Conservation (phyloP, 495 filamentous ascomycete species). For the Tuber brumale region DNA sequence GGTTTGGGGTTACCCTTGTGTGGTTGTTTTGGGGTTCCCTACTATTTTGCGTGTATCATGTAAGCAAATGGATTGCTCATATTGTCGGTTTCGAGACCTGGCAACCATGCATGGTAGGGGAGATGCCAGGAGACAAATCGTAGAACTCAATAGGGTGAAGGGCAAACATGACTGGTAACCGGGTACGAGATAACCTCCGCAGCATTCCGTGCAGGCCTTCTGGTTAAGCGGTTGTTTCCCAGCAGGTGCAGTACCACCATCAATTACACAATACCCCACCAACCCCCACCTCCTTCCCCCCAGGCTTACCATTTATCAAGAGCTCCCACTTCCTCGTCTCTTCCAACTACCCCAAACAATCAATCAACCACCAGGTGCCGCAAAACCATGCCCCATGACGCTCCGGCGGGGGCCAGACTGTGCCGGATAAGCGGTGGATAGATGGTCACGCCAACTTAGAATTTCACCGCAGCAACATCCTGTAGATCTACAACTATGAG, state of each 20-base stretch:
- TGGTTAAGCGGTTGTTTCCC: background rate
- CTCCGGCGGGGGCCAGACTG: accelerated
- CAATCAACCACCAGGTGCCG: background rate
- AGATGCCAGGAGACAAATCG: background rate
- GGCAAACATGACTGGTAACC: background rate
- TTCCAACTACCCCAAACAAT: background rate
- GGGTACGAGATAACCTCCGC: background rate
- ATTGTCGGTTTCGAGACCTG: background rate
- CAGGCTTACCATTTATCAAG: background rate
- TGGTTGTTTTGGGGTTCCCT: too few species aligned
- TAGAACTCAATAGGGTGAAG: background rate
- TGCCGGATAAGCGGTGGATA: background rate
- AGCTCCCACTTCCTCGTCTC: background rate
- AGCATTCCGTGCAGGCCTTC: background rate
- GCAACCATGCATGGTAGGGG: background rate
- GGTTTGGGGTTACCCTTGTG: too few species aligned
- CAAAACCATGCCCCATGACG: background rate
- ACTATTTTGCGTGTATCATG: too few species aligned
- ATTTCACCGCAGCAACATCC: background rate
- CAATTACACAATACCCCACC: background rate
- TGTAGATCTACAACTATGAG: background rate
- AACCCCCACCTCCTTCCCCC: background rate
- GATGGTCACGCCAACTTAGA: too few species aligned
- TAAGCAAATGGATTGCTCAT: too few species aligned
- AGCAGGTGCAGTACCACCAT: background rate